These are phyloP conservation scores for Xylogone sp. DNA, from an alignment of 2,329 filamentous ascomycete species.

Conservation along the genomic window DNA sequence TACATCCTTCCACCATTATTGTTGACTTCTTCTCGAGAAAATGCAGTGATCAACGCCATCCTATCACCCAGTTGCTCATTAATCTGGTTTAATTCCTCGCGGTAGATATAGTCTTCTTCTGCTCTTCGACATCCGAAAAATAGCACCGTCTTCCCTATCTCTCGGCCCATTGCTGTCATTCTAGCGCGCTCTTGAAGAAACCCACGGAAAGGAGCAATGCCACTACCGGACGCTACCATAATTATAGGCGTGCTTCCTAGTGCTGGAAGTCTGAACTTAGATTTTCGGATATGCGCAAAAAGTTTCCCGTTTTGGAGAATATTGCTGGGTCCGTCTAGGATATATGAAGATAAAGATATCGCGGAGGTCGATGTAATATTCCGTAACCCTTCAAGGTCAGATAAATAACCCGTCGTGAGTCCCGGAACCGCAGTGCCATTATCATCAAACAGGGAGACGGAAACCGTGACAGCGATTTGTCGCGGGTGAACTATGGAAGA, in stretches of 20 bases:
- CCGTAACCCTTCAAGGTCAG: conserved; percentile 18
- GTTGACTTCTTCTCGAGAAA: conserved; percentile 19
- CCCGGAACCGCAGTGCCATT: conserved; percentile 26
- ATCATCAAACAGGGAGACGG: conserved; percentile 23
- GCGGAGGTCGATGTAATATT: neutral
- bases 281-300: conserved; percentile 36
- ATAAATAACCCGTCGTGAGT: conserved; percentile 36
- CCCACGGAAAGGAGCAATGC: conserved; percentile 43
- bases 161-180: conserved; percentile 36
- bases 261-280: conserved; percentile 42
- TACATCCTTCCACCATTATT: conserved; percentile 23
- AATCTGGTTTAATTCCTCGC: conserved; percentile 28
- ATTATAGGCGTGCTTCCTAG: conserved; percentile 41
- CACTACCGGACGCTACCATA: conserved; percentile 47
- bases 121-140: conserved; percentile 44
- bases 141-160: conserved; percentile 40
- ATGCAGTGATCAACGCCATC: conserved; percentile 28
- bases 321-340: conserved; percentile 13
- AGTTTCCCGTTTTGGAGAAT: conserved; percentile 21
- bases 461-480: conserved; percentile 37
- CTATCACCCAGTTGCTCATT: conserved; percentile 8
- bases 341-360: conserved; percentile 5
- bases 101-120: conserved; percentile 39
- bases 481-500: conserved; percentile 41
- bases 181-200: conserved; percentile 42